These are phyloP conservation scores for Arthrocladium fulminans DNA, from an alignment of 2,329 filamentous ascomycete genomes.

Conservation along the genomic window DNA sequence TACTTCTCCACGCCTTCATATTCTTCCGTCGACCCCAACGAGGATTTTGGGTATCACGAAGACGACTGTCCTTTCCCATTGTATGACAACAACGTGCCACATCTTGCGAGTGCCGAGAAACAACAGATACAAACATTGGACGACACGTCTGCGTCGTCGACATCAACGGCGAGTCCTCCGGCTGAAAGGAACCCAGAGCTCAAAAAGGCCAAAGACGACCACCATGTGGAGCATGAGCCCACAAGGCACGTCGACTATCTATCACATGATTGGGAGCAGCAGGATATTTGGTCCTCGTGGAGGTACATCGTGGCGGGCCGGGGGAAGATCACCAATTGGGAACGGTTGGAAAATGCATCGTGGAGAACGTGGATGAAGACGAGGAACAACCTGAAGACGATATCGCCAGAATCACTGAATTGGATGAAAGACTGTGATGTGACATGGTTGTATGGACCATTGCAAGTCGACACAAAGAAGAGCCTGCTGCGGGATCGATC, in stretches of 20 bases:
- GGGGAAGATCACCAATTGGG: conserved; percentile 65
- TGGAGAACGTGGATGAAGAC: conserved; percentile 96
- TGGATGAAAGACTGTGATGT: conserved; percentile 98
- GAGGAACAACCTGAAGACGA: conserved; percentile 75
- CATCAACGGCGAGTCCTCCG: conserved; percentile 37
- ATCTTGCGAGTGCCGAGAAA: conserved; percentile 4
- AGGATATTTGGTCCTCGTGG: conserved; percentile 98
- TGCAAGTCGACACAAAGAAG: conserved; percentile 62
- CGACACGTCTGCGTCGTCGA: conserved; percentile 12
- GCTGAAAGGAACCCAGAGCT: conserved; percentile 48
- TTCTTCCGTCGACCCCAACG: conserved; percentile 17
- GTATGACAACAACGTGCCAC: conserved; percentile 25
- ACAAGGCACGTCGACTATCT: conserved; percentile 92
- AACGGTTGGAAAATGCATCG: conserved; percentile 84
- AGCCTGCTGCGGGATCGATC: conserved; percentile 39
- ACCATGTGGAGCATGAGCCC: conserved; percentile 62
- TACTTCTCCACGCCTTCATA: conserved; percentile 33
- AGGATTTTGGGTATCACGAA: conserved; percentile 21
- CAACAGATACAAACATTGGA: conserved; percentile 26
- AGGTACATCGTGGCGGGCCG: conserved; percentile 77
- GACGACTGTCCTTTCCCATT: conserved; percentile 37
- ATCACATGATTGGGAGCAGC: conserved; percentile 85
- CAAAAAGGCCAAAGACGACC: conserved; percentile 68
- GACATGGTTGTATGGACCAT: conserved; percentile 90
- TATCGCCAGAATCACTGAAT: conserved; percentile 85